Conservation (phyloP, 2,329 filamentous ascomycete species). For the Ophiostoma piceae region DNA sequence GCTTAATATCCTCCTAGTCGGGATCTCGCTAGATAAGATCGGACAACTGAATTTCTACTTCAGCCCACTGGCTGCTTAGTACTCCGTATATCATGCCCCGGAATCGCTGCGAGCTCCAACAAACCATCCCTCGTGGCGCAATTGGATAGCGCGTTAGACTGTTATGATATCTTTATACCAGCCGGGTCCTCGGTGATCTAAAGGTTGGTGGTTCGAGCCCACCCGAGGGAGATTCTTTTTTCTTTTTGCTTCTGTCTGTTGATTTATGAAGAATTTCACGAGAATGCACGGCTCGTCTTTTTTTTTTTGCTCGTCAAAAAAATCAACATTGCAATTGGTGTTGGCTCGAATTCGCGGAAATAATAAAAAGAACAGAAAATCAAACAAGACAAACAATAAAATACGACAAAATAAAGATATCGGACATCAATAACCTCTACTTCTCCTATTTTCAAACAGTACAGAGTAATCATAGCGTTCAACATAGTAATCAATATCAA, state of each 20-base stretch:
- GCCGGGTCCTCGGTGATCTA: conserved; percentile 21
- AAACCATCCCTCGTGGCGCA: conserved; percentile 23
- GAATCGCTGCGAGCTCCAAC: conserved; percentile 4
- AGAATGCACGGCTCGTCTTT: not conserved
- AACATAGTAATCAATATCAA: conserved; percentile 3
- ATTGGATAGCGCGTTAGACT: conserved; percentile 25
- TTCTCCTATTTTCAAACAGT: not conserved
- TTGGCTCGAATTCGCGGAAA: not conserved
- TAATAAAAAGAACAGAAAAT: not conserved
- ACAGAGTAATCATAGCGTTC: not conserved
- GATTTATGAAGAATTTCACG: not conserved
- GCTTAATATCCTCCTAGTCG: not conserved
- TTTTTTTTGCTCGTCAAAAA: not conserved
- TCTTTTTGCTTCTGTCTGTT: not conserved
- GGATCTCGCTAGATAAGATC: not conserved
- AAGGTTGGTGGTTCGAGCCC: conserved; percentile 15
- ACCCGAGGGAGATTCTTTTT: conserved; percentile 21
- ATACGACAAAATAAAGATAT: not conserved
- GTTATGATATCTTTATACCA: conserved; percentile 16
- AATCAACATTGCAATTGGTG: not conserved
- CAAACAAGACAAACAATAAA: not conserved
- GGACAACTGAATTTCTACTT: not conserved
- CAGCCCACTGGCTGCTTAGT: not conserved
- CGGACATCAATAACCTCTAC: not conserved
- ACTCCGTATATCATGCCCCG: not conserved